Base-by-base conservation (phyloP, 1,284 basidiomycete genomes). In the Cutaneotrichosporon cutaneum region DNA sequence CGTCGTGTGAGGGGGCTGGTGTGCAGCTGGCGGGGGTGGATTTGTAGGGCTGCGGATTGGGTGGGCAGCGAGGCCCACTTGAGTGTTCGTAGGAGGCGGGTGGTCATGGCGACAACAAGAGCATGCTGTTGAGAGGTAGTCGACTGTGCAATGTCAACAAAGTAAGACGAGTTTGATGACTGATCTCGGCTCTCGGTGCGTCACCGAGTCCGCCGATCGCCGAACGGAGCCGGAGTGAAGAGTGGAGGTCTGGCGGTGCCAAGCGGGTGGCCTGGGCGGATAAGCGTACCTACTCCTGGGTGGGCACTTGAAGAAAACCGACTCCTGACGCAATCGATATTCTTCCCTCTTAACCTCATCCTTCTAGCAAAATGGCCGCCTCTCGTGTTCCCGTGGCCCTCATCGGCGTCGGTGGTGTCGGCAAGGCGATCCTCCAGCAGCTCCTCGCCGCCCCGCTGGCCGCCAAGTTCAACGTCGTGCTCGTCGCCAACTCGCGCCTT, bases 401-500 rank as follows among this genome's bases (percentile, higher is more conserved):
- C 66, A 83, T 95, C 63, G 93, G 93, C 63, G 84, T 91, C 50
- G 93, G 93, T 14, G 88, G 93, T 60, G 94, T 96, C 54, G 94
- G 94, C 51, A 83, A 85, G 50, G 90, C 92, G 74, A 86, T 95
- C 70, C 83, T 95, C 72, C 79, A 83, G 32, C 79, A 80, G 77
- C 83, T 94, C n/a, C 83, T 88, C 57, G 82, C 87, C 1, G 82
- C 86, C 0, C 65, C 65, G 3, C 62, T 67, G 11, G 35, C 45
- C 18, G 2, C 60, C 58, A 75, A 78, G 60, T 89, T 92, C 84
- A 83, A 81, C 62, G 82, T 94, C 70, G 83, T 91, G 71, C 86
- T 89, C 26, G 83, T 94, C 65, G 85, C 90, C 64, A 92, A 91
- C 64, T 91, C 90, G 47, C 88, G 85, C 59, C 82, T 84, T 58